Evolutionary conservation across 2,329 filamentous ascomycete genomes (phyloP).

Genomic region (Leptographium flavum): DNA sequence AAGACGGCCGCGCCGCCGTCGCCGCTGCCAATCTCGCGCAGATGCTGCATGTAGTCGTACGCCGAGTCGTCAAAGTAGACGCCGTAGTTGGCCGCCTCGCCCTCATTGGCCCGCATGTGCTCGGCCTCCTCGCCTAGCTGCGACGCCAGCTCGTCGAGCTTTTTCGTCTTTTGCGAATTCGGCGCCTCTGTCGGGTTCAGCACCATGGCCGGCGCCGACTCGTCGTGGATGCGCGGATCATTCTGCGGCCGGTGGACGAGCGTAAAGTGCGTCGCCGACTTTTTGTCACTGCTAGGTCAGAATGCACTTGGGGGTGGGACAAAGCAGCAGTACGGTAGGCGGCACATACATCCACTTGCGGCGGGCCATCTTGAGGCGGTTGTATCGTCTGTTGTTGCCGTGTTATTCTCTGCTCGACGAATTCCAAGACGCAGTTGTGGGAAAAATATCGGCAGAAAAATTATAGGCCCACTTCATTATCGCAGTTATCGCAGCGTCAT

Average conservation of each 20-base stretch:
- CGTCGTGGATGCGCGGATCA: conserved; percentile 92
- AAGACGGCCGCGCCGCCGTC: conserved; percentile 70
- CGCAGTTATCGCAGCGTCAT: not conserved
- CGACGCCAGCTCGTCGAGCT: conserved; percentile 58
- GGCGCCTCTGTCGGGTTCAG: conserved; percentile 51
- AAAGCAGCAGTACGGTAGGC: too few species aligned
- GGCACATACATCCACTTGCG: conserved; percentile 23
- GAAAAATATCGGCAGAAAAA: conserved; percentile 1
- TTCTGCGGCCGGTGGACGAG: conserved; percentile 94
- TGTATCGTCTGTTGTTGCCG: not conserved
- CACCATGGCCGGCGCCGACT: conserved; percentile 76
- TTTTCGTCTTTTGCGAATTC: conserved; percentile 42
- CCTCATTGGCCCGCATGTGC: conserved; percentile 72
- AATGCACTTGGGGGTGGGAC: not conserved
- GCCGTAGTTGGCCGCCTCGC: conserved; percentile 86
- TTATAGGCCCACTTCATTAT: not conserved
- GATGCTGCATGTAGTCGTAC: conserved; percentile 99
- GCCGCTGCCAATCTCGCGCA: conserved; percentile 70
- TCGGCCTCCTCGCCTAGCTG: conserved; percentile 57
- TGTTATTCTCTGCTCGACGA: not conserved
- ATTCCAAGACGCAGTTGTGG: too few species aligned
- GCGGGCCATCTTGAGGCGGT: conserved; percentile 7
- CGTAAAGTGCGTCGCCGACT: conserved; percentile 80
- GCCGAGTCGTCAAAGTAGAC: conserved; percentile 89
- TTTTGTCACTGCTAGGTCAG: conserved; percentile 51